Base-by-base conservation (phyloP, 441 rosid species). In the Populus hybrid region DNA sequence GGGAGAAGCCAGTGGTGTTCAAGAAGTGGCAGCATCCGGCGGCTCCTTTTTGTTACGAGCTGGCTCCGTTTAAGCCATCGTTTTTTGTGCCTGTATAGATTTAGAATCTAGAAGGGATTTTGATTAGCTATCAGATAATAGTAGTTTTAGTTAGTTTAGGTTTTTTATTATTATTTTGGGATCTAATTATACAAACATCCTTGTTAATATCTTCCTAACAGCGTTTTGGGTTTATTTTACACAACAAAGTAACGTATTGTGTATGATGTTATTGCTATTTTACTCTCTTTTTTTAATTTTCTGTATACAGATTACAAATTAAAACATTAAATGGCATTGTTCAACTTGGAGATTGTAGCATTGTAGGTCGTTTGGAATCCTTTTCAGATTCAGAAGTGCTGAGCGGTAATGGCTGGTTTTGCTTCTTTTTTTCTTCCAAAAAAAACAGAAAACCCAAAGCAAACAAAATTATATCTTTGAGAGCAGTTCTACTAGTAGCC, bases 21-120 rank as follows among this genome's bases (percentile, higher is more conserved):
- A 86, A 91, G 85, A 90, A 84, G 75, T 93, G 99, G 99, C 92
- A 91, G 81, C 99, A 95, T 77, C 98, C 98, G 10, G 97, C 98
- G 36, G 92, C 92, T 38, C 96, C 99, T 26, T 87, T 93, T 73
- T 35, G 6, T 35, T 87, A 83, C 82, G 95, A 92, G 40, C 63
- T 89, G 72, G 73, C 85, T 1, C 46, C 86, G 79, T 80, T 84
- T 35, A 83, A 77, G 75, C 89, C 89, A 14, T 77, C 90, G 14
- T 89, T 93, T 40, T 77, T 68, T 34, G 92, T 93, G 38, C 91
- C 93, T 30, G 92, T 87, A 38, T 89, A 84, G 83, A 77, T 53
- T 38, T 38, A 14, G 0, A 34, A 10, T 1, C 1, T 23, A 2
- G 21, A 21, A 8, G 23, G 24, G 24, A 57, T 20, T n/a, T 18